These are phyloP conservation scores for Globisporangium yorkense DNA, from an alignment of 352 stramenopile species.

Conservation along the genomic window DNA sequence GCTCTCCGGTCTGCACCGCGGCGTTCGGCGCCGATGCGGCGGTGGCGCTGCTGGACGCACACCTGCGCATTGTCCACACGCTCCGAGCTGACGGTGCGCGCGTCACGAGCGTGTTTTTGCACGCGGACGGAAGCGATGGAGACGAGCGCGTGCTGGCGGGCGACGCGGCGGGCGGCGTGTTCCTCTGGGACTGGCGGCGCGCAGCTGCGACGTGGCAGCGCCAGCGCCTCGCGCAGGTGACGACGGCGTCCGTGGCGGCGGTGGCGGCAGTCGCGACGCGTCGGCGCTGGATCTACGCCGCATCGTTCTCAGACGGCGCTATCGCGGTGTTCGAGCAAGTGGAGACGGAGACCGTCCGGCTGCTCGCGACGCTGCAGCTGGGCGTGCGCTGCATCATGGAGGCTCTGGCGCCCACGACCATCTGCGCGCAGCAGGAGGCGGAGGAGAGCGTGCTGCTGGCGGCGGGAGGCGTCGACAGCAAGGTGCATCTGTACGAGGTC, in stretches of 20 bases:
- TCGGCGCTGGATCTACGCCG: constrained; percentile 28
- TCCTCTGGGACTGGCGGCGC: constrained; percentile 31
- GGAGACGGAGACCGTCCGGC: not conserved
- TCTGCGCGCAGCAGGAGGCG: not conserved
- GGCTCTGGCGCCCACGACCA: constrained; percentile 21
- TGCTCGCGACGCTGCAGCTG: constrained; percentile 20
- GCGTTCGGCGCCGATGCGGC: constrained; percentile 47
- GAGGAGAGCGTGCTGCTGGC: constrained; percentile 41
- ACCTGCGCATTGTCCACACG: constrained; percentile 22
- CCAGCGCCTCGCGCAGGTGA: constrained; percentile 11
- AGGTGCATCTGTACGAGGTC: constrained; percentile 62
- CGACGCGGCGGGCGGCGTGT: constrained; percentile 55
- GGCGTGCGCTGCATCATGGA: constrained; percentile 55
- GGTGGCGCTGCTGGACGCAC: constrained; percentile 31
- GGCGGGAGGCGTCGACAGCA: constrained; percentile 58
- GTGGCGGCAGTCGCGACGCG: constrained; percentile 25
- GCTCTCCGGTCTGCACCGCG: not conserved
- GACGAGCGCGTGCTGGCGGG: constrained; percentile 39
- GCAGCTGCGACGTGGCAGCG: constrained; percentile 4
- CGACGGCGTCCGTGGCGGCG: constrained; percentile 32
- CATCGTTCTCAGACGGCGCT: constrained; percentile 42
- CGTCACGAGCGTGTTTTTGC: constrained; percentile 41
- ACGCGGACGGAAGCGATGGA: constrained; percentile 1
- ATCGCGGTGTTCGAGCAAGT: constrained; percentile 27
- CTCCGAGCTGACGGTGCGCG: constrained; percentile 28